Percentiles rank a stretch among this genome's conserved stretches.
Conservation (phyloP, 192 early-diverging fungal genomes). For the Backusella australiensis region DNA sequence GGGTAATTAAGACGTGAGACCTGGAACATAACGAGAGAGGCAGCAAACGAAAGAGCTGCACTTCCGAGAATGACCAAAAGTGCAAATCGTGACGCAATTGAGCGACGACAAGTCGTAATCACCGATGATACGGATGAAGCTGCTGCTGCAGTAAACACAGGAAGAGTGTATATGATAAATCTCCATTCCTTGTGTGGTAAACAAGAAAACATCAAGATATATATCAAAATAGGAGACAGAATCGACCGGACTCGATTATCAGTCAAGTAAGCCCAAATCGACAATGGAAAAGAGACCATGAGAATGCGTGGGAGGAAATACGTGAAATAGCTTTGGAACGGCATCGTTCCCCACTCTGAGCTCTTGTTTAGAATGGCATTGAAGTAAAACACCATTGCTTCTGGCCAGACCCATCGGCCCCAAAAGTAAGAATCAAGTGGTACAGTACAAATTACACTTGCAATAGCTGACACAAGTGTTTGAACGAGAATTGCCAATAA, state of each 20-base stretch:
- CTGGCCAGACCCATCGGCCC: constrained; percentile 69
- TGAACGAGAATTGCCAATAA: constrained; percentile 20
- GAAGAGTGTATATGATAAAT: constrained; percentile 86
- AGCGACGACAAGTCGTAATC: constrained; percentile 34
- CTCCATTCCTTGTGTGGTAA: constrained; percentile 95
- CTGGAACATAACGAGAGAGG: constrained; percentile 40
- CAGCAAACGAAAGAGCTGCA: constrained; percentile 27
- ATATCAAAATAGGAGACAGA: constrained; percentile 53
- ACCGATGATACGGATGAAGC: constrained; percentile 47
- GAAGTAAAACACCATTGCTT: constrained; percentile 71
- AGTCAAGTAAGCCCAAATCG: constrained; percentile 41
- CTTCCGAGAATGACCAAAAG: constrained; percentile 16
- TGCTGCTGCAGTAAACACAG: constrained; percentile 74
- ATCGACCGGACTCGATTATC: constrained; percentile 51
- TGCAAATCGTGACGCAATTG: constrained; percentile 33
- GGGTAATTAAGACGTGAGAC: constrained; percentile 86
- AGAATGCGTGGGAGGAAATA: constrained; percentile 74
- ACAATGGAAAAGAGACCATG: constrained; percentile 67
- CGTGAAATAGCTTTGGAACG: constrained; percentile 72
- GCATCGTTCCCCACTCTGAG: constrained; percentile 69
- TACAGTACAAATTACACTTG: constrained; percentile 43
- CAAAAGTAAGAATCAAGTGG: constrained; percentile 78
- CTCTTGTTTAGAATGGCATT: constrained; percentile 68
- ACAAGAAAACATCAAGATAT: constrained; percentile 67
- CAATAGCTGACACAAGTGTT: constrained; percentile 23